Conservation (phyloP, 805 yeast genomes). For the Hemisphaericaspora nanyangensis region DNA sequence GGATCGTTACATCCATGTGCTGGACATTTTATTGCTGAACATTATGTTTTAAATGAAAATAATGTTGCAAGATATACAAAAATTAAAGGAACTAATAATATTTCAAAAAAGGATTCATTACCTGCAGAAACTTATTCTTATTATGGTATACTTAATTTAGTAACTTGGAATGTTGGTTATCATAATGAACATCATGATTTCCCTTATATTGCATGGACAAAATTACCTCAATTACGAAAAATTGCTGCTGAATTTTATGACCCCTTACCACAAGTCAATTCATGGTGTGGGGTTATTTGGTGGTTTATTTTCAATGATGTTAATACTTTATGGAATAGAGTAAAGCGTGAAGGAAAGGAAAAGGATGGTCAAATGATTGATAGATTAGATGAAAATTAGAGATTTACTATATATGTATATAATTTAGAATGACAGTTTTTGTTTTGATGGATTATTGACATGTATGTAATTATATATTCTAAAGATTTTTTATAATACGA, state of each 20-base stretch:
- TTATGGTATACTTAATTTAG: slow-evolving; percentile 71
- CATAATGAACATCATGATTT: slow-evolving; percentile 96
- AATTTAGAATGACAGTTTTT: too few species aligned
- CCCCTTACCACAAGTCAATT: slow-evolving; percentile 68
- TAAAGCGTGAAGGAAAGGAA: slow-evolving; percentile 54
- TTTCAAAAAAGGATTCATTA: slow-evolving; percentile 25
- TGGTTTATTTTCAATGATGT: slow-evolving; percentile 67
- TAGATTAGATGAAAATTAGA: slow-evolving; percentile 10
- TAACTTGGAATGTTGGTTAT: slow-evolving; percentile 92
- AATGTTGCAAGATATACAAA: slow-evolving; percentile 37
- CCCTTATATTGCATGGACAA: slow-evolving; percentile 91
- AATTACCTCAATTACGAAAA: slow-evolving; percentile 56
- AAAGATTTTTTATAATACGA: slow-evolving; percentile 56
- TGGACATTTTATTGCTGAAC: slow-evolving; percentile 96
- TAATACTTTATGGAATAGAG: slow-evolving; percentile 76
- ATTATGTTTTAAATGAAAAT: slow-evolving; percentile 61
- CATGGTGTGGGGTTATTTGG: slow-evolving; percentile 76
- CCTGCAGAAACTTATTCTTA: slow-evolving; percentile 86
- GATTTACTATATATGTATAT: background rate
- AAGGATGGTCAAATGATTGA: slow-evolving; percentile 26
- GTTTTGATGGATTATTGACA: too few species aligned
- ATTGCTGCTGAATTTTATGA: slow-evolving; percentile 81
- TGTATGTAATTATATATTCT: slow-evolving; percentile 11
- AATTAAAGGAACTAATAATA: slow-evolving; percentile 17
- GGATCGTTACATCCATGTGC: slow-evolving; percentile 94